phyloP scores from a whole-genome alignment of 2,329 filamentous ascomycete genomes.

The Coniochaeta sp. region DNA sequence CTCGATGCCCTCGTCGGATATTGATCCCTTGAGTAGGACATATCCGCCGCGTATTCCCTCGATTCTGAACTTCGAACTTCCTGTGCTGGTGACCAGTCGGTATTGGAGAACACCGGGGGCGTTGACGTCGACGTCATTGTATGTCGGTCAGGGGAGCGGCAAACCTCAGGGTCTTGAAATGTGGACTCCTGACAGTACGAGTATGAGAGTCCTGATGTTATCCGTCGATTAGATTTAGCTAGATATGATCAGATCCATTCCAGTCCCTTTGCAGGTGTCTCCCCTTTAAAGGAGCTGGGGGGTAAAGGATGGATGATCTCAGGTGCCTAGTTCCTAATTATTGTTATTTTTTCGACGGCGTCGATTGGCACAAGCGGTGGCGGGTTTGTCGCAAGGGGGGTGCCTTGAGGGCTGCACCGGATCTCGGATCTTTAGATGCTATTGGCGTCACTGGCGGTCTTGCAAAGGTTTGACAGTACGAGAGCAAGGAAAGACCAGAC shows the following conservation, averaged over 20 bases:
- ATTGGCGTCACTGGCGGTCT: background rate
- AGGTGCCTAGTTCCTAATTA: background rate
- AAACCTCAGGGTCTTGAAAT: background rate
- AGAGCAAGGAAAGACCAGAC: background rate
- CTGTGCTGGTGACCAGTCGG: conserved; percentile 33
- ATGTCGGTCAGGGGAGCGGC: background rate
- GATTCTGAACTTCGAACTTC: conserved; percentile 32
- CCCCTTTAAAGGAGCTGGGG: background rate
- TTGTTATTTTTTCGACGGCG: background rate
- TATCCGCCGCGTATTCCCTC: conserved; percentile 11
- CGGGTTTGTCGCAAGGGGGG: background rate
- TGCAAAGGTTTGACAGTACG: no score
- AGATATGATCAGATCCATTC: background rate
- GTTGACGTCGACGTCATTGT: conserved; percentile 1
- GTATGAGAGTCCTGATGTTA: background rate
- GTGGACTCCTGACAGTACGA: background rate
- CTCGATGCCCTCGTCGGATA: conserved; percentile 16
- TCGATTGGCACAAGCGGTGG: conserved; percentile 1
- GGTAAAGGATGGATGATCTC: background rate
- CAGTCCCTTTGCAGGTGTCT: background rate
- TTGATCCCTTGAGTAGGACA: conserved; percentile 9
- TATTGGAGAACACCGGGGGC: conserved; percentile 19
- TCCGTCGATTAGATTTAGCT: background rate
- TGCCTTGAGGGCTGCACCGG: background rate
- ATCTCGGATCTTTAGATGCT: background rate